Percentiles rank a stretch among this genome's conserved stretches.
These are phyloP conservation scores for Suillus plorans DNA, from an alignment of 768 basidiomycete genomes.

Conservation along the genomic window DNA sequence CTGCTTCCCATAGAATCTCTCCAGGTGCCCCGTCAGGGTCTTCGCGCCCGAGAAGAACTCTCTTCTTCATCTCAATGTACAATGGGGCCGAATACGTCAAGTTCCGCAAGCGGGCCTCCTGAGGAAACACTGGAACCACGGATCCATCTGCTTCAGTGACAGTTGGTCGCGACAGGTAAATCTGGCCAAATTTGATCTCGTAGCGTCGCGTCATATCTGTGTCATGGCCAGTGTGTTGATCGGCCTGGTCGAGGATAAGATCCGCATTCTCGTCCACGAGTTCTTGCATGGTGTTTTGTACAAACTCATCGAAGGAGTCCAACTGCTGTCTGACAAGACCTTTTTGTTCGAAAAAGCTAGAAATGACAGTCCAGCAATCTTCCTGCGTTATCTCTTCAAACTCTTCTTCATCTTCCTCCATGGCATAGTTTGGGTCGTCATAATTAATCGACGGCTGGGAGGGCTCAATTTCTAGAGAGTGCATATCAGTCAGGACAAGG, in stretches of 20 bases:
- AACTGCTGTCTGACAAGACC: slow-evolving; percentile 97
- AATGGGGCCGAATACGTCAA: slow-evolving; percentile 95
- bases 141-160: slow-evolving; percentile 95
- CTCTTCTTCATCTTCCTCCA: slow-evolving; percentile 55
- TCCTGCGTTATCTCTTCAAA: slow-evolving; percentile 86
- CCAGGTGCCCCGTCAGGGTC: slow-evolving; percentile 81
- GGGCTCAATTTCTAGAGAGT: slow-evolving; percentile 45
- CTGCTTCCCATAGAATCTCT: slow-evolving; percentile 74
- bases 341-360: slow-evolving; percentile 95
- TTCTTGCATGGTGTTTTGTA: slow-evolving; percentile 99
- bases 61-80: slow-evolving; percentile 94
- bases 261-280: slow-evolving; percentile 96
- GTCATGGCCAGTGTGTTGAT: slow-evolving; percentile 91
- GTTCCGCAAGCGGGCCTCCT: slow-evolving; percentile 93
- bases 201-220: slow-evolving; percentile 86
- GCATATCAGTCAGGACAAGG: slow-evolving; percentile 34
- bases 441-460: slow-evolving; percentile 50
- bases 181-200: slow-evolving; percentile 96
- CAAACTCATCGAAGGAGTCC: slow-evolving; percentile 98
- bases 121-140: slow-evolving; percentile 91
- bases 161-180: slow-evolving; percentile 93
- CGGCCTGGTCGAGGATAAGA: slow-evolving; percentile 93
- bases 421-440: slow-evolving; percentile 58
- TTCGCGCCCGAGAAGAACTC: slow-evolving; percentile 75
- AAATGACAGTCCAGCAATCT: slow-evolving; percentile 95